These are phyloP conservation scores for Setomelanomma holmii DNA, from an alignment of 2,329 filamentous ascomycete species.

Conservation along the genomic window DNA sequence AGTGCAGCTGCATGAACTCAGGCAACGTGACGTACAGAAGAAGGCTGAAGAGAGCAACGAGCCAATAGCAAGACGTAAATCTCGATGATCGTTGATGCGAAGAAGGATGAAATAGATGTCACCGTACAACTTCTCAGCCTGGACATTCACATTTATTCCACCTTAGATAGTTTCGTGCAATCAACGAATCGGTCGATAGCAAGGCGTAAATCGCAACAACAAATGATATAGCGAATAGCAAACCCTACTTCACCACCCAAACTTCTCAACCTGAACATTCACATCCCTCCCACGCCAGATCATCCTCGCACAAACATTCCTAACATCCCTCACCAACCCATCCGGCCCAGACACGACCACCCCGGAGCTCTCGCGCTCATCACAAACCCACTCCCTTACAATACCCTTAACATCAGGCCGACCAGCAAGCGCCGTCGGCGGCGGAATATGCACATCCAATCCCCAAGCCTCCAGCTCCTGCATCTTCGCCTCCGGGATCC, in stretches of 20 bases:
- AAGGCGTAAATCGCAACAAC: too few species aligned
- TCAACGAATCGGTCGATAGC: too few species aligned
- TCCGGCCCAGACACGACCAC: conserved; percentile 70
- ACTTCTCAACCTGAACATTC: conserved; percentile 68
- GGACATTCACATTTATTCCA: too few species aligned
- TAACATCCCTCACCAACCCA: conserved; percentile 65
- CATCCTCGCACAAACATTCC: conserved; percentile 63
- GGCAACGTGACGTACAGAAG: too few species aligned
- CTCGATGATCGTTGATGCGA: too few species aligned
- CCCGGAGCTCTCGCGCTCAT: conserved; percentile 49
- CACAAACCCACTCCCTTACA: conserved; percentile 50
- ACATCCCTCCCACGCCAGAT: conserved; percentile 59
- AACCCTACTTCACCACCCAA: conserved; percentile 71
- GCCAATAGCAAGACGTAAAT: too few species aligned
- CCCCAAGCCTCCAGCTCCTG: conserved; percentile 59
- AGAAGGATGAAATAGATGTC: too few species aligned
- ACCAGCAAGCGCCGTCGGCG: conserved; percentile 61
- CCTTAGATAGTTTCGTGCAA: too few species aligned
- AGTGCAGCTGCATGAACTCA: too few species aligned
- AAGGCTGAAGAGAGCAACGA: too few species aligned
- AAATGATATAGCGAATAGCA: too few species aligned
- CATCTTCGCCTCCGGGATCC: conserved; percentile 61
- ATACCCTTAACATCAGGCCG: conserved; percentile 60
- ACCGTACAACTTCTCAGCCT: too few species aligned
- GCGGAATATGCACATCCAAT: conserved; percentile 61